Percentiles rank a stretch among this genome's conserved stretches.
phyloP scores from a whole-genome alignment of 2,329 filamentous ascomycete genomes.

The Fusarium pininemorale region DNA sequence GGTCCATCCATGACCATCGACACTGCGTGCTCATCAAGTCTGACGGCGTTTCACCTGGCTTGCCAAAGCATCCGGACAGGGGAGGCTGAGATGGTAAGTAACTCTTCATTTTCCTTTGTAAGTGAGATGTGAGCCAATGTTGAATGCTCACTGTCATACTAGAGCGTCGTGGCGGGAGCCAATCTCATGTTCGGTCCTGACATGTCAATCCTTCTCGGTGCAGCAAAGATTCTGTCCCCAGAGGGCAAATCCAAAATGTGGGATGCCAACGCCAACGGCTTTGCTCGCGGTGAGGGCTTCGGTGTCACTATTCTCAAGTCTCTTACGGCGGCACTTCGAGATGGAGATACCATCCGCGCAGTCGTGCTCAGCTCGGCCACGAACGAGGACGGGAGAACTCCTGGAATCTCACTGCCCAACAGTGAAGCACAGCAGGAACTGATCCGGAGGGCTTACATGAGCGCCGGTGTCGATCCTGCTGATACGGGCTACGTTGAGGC shows the following conservation, averaged over 20 bases:
- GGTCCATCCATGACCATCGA: background rate
- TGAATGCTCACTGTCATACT: background rate
- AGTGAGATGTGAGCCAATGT: too few species aligned
- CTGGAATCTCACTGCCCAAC: background rate
- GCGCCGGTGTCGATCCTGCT: background rate
- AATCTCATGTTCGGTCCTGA: background rate
- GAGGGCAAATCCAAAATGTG: background rate
- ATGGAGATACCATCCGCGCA: background rate
- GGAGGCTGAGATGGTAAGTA: background rate
- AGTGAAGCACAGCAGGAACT: background rate
- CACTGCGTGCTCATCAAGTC: background rate
- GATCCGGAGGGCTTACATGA: background rate
- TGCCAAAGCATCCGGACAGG: background rate
- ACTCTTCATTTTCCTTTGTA: background rate
- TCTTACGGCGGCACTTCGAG: background rate
- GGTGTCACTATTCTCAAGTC: background rate
- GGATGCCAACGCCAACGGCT: background rate
- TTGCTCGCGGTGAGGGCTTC: background rate
- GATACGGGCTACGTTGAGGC: background rate
- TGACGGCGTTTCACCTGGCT: background rate
- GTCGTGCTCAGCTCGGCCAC: background rate
- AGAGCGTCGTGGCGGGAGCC: background rate
- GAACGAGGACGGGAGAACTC: background rate
- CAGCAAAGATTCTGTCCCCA: background rate
- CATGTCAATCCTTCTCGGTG: background rate